Evolutionary conservation across 2,329 filamentous ascomycete genomes (phyloP).

Genomic region (Aspergillus sclerotialis): DNA sequence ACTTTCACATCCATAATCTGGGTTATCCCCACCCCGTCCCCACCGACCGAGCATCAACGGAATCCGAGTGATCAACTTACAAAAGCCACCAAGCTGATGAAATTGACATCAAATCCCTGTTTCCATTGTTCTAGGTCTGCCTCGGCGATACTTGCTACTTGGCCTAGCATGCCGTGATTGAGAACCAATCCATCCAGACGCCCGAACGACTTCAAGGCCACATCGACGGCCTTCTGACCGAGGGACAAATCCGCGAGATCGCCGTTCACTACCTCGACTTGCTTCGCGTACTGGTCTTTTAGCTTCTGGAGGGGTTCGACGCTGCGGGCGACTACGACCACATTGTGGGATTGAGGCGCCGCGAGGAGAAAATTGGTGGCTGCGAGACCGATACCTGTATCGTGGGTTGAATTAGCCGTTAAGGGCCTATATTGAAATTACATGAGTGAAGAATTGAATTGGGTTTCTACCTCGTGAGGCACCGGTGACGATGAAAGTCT

Average conservation of each 20-base stretch:
- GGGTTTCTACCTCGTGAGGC: slow-evolving; percentile 57
- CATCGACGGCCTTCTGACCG: slow-evolving; percentile 55
- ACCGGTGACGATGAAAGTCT: slow-evolving; percentile 64
- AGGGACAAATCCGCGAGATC: slow-evolving; percentile 50
- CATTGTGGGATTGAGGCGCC: slow-evolving; percentile 42
- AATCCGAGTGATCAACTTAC: no score
- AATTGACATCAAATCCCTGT: slow-evolving; percentile 69
- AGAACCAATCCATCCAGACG: slow-evolving; percentile 74
- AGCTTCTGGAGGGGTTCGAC: slow-evolving; percentile 48
- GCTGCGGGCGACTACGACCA: slow-evolving; percentile 54
- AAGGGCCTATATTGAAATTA: no score
- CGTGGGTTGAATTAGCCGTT: no score
- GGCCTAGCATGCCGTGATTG: slow-evolving; percentile 79
- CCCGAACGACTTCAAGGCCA: slow-evolving; percentile 62
- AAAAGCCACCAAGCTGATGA: slow-evolving; percentile 75
- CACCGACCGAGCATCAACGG: no score
- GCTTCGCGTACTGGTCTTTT: slow-evolving; percentile 45
- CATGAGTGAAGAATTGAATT: no score
- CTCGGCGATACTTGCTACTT: slow-evolving; percentile 64
- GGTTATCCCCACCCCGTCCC: no score
- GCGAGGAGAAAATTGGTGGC: slow-evolving; percentile 54
- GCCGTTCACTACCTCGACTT: slow-evolving; percentile 51
- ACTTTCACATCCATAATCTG: neutral
- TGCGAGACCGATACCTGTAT: slow-evolving; percentile 55
- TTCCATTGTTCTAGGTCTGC: slow-evolving; percentile 66